These are phyloP conservation scores for Sugiyamaella smithiae DNA, from an alignment of 805 yeast species.

Conservation along the genomic window DNA sequence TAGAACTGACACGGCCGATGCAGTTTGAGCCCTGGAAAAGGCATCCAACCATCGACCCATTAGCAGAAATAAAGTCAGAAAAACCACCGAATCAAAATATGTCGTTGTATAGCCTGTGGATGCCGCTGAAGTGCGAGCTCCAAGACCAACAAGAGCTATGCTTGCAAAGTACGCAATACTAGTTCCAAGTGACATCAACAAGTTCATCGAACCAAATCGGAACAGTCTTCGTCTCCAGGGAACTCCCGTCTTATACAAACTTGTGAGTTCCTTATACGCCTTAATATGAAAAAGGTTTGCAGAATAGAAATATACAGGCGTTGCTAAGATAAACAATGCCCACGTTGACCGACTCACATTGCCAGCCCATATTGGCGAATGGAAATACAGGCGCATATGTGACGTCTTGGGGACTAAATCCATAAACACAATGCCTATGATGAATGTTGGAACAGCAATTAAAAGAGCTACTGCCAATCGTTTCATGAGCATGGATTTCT, in stretches of 20 bases:
- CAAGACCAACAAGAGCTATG: constrained; percentile 50
- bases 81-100: constrained; percentile 77
- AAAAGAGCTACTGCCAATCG: constrained; percentile 50
- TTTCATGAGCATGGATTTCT: constrained; percentile 44
- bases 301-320: constrained; percentile 72
- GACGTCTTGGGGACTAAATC: constrained; percentile 47
- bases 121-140: constrained; percentile 34
- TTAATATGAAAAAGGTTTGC: constrained; percentile 71
- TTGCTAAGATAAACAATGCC: constrained; percentile 61
- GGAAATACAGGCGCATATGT: constrained; percentile 50
- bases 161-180: constrained; percentile 69
- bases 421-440: constrained; percentile 70
- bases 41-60: constrained; percentile 70
- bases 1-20: constrained; percentile 57
- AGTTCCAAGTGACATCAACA: constrained; percentile 71
- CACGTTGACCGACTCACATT: constrained; percentile 60
- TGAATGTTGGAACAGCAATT: constrained; percentile 64
- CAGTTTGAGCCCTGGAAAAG: constrained; percentile 62
- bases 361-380: constrained; percentile 61
- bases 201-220: constrained; percentile 74
- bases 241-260: constrained; percentile 56
- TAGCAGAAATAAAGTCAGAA: constrained; percentile 65
- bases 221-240: constrained; percentile 56
- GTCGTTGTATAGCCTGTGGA: constrained; percentile 48
- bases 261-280: constrained; percentile 56